phyloP scores from a whole-genome alignment of 2,329 filamentous ascomycete genomes.

The Ciborinia camelliae region DNA sequence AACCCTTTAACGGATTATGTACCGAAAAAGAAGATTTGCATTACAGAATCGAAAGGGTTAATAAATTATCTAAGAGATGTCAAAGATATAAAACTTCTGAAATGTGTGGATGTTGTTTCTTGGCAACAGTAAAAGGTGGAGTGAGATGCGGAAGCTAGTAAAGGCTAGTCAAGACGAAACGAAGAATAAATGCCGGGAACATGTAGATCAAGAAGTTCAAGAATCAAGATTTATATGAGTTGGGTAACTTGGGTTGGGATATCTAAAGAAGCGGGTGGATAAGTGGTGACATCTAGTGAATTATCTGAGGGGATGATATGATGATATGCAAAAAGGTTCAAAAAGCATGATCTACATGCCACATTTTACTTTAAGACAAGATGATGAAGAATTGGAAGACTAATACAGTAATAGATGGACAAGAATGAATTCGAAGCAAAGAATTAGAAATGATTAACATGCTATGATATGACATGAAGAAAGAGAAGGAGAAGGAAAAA shows the following conservation, averaged over 20 bases:
- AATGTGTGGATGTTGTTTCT: background rate
- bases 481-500: background rate
- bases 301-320: background rate
- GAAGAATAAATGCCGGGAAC: background rate
- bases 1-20: slow-evolving; percentile 8
- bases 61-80: slow-evolving; percentile 18
- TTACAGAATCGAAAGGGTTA: slow-evolving; percentile 1
- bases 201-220: slow-evolving; percentile 3
- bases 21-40: slow-evolving; percentile 2
- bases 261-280: too few species aligned
- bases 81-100: slow-evolving; percentile 27
- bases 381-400: background rate
- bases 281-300: too few species aligned
- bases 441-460: background rate
- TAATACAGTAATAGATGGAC: background rate
- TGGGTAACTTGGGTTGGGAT: too few species aligned
- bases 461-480: background rate
- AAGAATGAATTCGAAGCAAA: background rate
- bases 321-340: slow-evolving; percentile 1
- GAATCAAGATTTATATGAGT: too few species aligned
- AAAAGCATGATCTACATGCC: slow-evolving; percentile 14
- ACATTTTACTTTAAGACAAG: slow-evolving; percentile 7
- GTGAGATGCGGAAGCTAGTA: slow-evolving; percentile 5
- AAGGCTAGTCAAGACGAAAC: slow-evolving; percentile 14
- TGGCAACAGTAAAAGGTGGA: slow-evolving; percentile 11